Conservation (phyloP, 331 rosid genomes). For the Ulmus americana region DNA sequence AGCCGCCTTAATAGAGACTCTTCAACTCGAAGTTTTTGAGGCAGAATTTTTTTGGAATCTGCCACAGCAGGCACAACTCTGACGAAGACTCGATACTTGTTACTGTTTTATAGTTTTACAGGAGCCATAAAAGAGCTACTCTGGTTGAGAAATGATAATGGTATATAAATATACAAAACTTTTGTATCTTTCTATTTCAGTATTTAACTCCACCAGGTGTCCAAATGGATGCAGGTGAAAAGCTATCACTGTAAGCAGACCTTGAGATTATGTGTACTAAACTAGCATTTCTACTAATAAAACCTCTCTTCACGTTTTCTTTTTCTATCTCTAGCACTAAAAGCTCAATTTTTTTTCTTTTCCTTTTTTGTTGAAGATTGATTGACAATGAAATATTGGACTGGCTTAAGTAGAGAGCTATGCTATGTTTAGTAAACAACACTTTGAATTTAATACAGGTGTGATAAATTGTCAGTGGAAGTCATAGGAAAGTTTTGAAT, state of each 20-base stretch:
- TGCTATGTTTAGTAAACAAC: too few relatives aligned
- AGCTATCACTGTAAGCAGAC: not conserved
- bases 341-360: too few relatives aligned
- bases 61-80: not conserved
- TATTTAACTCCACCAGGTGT: not conserved
- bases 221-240: slow-evolving; percentile 6
- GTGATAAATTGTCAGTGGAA: too few relatives aligned
- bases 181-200: not conserved
- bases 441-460: too few relatives aligned
- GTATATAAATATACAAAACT: not conserved
- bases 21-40: not conserved
- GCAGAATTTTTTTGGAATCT: not conserved
- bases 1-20: not conserved
- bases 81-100: not conserved
- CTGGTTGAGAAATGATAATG: not conserved
- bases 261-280: slow-evolving; percentile 3
- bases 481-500: too few relatives aligned
- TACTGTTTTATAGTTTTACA: not conserved
- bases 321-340: not conserved
- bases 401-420: too few relatives aligned
- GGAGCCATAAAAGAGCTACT: not conserved
- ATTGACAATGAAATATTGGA: too few relatives aligned
- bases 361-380: too few relatives aligned
- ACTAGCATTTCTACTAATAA: slow-evolving; percentile 4
- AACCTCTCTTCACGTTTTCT: not conserved